phyloP scores from a whole-genome alignment of 148 eudicot genomes.

The Silene uniflora region DNA sequence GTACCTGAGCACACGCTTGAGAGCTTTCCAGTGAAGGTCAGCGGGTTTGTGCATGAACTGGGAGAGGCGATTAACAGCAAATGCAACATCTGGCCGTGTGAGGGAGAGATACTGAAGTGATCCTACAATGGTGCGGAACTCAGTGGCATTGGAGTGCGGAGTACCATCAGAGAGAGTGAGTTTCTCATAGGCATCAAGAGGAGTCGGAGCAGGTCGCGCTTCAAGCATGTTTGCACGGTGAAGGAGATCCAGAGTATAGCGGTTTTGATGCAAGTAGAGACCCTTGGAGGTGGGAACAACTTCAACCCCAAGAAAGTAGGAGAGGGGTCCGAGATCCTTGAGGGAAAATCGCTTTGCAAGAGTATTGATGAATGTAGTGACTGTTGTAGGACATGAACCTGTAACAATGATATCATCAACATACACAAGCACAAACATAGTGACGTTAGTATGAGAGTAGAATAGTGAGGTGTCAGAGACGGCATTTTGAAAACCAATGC shows the following conservation, averaged over 20 bases:
- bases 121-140: not conserved
- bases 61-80: not conserved
- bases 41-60: slow-evolving; percentile 1
- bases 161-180: not conserved
- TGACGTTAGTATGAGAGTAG: not conserved
- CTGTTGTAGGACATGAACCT: not conserved
- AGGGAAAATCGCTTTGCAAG: not conserved
- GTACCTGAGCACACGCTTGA: not conserved
- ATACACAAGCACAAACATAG: not conserved
- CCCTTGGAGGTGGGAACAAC: not conserved
- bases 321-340: not conserved
- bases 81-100: not conserved
- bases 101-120: not conserved
- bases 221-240: not conserved
- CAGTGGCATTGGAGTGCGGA: not conserved
- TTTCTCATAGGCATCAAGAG: not conserved
- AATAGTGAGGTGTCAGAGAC: not conserved
- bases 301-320: slow-evolving; percentile 9
- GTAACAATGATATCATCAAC: slow-evolving; percentile 3
- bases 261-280: not conserved
- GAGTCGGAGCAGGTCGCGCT: not conserved
- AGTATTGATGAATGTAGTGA: not conserved
- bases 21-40: not conserved
- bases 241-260: not conserved
- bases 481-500: not conserved